Conservation (phyloP, 768 basidiomycete genomes). For the Leccinum ochraceum region DNA sequence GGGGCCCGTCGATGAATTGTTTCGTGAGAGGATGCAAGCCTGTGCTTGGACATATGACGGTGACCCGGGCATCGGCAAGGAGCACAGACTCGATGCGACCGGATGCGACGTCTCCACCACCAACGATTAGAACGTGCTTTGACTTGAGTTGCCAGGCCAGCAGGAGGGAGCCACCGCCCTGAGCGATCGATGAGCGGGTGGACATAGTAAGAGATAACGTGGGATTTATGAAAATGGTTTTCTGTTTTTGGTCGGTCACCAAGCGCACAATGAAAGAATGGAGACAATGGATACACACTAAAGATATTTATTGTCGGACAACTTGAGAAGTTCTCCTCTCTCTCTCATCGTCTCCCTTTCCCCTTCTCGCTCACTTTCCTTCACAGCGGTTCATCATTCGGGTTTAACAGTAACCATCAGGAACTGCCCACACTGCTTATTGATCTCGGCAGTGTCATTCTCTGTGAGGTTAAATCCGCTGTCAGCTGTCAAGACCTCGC, state of each 20-base stretch:
- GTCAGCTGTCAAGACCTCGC: conserved; percentile 2
- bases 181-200: conserved; percentile 6
- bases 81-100: conserved; percentile 87
- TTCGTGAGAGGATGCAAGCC: conserved; percentile 66
- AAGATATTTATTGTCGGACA: not conserved
- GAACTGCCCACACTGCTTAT: not conserved
- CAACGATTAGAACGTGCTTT: conserved; percentile 86
- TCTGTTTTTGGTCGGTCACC: conserved; percentile 5
- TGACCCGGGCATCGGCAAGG: conserved; percentile 73
- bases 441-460: not conserved
- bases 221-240: not conserved
- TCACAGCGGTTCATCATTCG: not conserved
- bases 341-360: not conserved
- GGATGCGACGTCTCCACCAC: conserved; percentile 91
- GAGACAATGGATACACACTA: conserved; percentile 22
- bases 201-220: conserved; percentile 10
- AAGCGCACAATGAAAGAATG: conserved; percentile 5
- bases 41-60: conserved; percentile 68
- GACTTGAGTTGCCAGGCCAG: conserved; percentile 91
- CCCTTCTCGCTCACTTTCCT: not conserved
- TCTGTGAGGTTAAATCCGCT: conserved; percentile 15
- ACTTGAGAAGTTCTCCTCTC: no score
- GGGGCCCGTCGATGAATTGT: conserved; percentile 45
- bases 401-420: conserved; percentile 11
- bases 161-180: conserved; percentile 73